phyloP scores from a whole-genome alignment of 2,329 filamentous ascomycete species.

The Sarocladiaceae sp. region DNA sequence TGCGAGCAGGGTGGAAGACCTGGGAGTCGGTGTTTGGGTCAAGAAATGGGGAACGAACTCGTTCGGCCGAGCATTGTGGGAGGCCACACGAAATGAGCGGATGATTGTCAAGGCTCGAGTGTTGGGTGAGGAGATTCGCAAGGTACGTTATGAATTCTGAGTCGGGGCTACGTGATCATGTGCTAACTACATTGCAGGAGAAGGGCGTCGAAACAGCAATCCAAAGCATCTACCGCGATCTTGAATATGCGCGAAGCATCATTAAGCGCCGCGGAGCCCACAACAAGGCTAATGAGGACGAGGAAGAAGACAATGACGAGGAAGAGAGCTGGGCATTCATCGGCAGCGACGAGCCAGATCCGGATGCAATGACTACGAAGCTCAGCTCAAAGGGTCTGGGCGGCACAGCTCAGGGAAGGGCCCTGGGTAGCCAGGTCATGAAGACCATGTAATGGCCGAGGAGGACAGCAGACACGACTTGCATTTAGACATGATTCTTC shows the following conservation, averaged over 20 bases:
- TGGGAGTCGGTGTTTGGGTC: slow-evolving; percentile 86
- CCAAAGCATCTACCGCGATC: slow-evolving; percentile 87
- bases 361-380: slow-evolving; percentile 37
- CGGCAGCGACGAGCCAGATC: slow-evolving; percentile 49
- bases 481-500: too few relatives aligned
- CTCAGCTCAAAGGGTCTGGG: slow-evolving; percentile 29
- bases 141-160: slow-evolving; percentile 48
- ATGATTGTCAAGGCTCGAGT: slow-evolving; percentile 85
- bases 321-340: slow-evolving; percentile 92
- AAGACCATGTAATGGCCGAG: slow-evolving; percentile 9
- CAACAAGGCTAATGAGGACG: slow-evolving; percentile 32
- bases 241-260: slow-evolving; percentile 85
- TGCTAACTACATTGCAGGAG: slow-evolving; percentile 54
- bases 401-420: slow-evolving; percentile 15
- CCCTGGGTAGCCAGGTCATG: slow-evolving; percentile 20
- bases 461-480: too few relatives aligned
- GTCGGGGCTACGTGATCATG: background rate
- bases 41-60: slow-evolving; percentile 84
- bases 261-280: slow-evolving; percentile 58
- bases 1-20: slow-evolving; percentile 80
- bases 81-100: slow-evolving; percentile 81
- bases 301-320: slow-evolving; percentile 57
- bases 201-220: slow-evolving; percentile 87
- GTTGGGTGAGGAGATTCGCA: slow-evolving; percentile 82
- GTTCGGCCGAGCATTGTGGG: slow-evolving; percentile 85